These are phyloP conservation scores for Tylopilus rubrobrunneus DNA, from an alignment of 768 basidiomycete species.

Conservation along the genomic window DNA sequence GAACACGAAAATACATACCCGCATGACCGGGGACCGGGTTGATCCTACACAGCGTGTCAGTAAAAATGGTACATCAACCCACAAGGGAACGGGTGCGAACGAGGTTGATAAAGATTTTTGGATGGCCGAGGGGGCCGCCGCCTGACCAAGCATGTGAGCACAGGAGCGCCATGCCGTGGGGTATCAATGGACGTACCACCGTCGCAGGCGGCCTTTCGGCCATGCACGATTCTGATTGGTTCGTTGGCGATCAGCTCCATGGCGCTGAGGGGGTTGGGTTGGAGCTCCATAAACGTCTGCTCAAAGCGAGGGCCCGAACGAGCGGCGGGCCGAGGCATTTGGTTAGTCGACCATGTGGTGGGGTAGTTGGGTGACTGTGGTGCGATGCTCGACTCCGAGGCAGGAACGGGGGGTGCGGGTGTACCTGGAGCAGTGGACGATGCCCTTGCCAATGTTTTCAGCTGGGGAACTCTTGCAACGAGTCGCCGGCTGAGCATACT, in stretches of 20 bases:
- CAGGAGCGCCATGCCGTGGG: neutral
- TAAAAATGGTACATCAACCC: neutral
- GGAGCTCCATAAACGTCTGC: slow-evolving; percentile 82
- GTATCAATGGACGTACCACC: slow-evolving; percentile 63
- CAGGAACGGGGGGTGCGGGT: slow-evolving; percentile 7
- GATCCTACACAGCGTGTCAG: slow-evolving; percentile 53
- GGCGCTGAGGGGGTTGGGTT: slow-evolving; percentile 86
- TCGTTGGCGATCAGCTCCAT: slow-evolving; percentile 87
- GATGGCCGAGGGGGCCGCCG: slow-evolving; percentile 92
- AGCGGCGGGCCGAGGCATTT: slow-evolving; percentile 61
- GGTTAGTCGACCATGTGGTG: slow-evolving; percentile 81
- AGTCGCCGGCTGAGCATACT: slow-evolving; percentile 30
- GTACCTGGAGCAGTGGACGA: slow-evolving; percentile 21
- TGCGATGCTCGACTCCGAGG: slow-evolving; percentile 31
- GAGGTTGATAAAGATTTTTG: slow-evolving; percentile 94
- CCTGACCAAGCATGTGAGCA: slow-evolving; percentile 46
- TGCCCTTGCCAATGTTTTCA: slow-evolving; percentile 17
- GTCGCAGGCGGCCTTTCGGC: slow-evolving; percentile 87
- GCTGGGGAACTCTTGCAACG: slow-evolving; percentile 13
- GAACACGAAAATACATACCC: slow-evolving; percentile 57
- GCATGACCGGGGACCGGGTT: slow-evolving; percentile 81
- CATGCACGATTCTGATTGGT: slow-evolving; percentile 77
- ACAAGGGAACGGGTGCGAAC: slow-evolving; percentile 42
- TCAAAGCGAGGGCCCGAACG: slow-evolving; percentile 81
- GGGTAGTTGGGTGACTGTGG: slow-evolving; percentile 83